phyloP scores from a whole-genome alignment of 208 protist species.

The Trichomonas tenax region DNA sequence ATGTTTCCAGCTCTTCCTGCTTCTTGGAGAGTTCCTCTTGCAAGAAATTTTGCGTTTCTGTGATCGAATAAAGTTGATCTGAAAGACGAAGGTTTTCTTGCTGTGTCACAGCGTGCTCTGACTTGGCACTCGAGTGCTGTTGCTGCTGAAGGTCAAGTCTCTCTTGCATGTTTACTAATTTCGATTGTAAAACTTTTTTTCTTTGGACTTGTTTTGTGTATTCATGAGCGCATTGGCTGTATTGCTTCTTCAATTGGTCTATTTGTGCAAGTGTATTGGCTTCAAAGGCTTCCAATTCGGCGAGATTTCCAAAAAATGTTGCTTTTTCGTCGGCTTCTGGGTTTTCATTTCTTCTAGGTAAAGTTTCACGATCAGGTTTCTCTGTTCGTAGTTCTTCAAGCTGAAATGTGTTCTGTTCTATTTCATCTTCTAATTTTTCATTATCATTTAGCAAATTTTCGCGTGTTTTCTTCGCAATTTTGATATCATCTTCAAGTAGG shows the following conservation, averaged over 20 bases:
- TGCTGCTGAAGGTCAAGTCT: not conserved
- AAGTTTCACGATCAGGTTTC: not conserved
- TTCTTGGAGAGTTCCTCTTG: not conserved
- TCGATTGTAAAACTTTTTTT: not conserved
- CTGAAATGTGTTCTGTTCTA: not conserved
- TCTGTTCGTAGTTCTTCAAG: not conserved
- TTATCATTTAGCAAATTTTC: not conserved
- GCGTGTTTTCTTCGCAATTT: not conserved
- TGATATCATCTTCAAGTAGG: not conserved
- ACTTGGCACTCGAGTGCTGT: not conserved
- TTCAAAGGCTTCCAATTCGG: not conserved
- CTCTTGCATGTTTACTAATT: not conserved
- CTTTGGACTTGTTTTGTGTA: not conserved
- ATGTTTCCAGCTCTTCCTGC: not conserved
- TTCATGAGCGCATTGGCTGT: not conserved
- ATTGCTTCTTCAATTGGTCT: not conserved
- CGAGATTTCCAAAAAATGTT: not conserved
- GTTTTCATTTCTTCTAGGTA: not conserved
- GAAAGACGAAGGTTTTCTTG: not conserved
- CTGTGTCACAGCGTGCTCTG: not conserved
- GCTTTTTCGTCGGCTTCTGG: not conserved
- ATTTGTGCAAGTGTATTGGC: not conserved
- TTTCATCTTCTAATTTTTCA: not conserved
- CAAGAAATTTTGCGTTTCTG: not conserved
- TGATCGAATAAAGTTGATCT: not conserved